Percentiles rank a stretch among this genome's conserved stretches.
Conservation (phyloP, 208 protist species). For the Porcisia hertigi region DNA sequence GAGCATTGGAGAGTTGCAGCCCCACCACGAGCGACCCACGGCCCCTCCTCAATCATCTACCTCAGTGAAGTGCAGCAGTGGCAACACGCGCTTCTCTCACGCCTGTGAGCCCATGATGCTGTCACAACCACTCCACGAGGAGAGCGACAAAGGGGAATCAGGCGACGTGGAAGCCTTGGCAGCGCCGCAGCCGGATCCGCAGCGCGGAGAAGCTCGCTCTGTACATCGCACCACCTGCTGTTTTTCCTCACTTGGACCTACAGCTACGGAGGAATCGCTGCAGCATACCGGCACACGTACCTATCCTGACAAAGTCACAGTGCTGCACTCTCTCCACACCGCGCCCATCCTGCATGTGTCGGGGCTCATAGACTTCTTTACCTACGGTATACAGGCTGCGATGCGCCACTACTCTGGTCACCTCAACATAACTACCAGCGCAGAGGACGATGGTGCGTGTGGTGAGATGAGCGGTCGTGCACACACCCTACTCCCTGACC, state of each 20-base stretch:
- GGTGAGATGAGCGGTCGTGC: neutral
- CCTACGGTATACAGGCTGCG: conserved; percentile 27
- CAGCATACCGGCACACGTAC: neutral
- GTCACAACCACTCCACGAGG: neutral
- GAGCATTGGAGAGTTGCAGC: neutral
- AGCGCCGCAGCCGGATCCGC: neutral
- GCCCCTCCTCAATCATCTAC: neutral
- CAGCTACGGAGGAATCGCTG: neutral
- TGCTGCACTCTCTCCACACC: neutral
- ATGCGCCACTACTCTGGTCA: conserved; percentile 21
- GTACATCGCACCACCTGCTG: neutral
- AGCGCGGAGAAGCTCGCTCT: neutral
- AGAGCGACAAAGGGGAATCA: neutral
- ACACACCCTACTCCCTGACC: neutral
- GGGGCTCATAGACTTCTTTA: conserved; percentile 18
- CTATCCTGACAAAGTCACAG: neutral
- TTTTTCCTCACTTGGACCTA: neutral
- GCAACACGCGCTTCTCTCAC: neutral
- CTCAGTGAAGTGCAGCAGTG: neutral
- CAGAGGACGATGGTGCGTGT: neutral
- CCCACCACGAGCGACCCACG: neutral
- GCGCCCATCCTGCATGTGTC: conserved; percentile 16
- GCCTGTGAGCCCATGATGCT: neutral
- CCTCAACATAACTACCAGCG: neutral
- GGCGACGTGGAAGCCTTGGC: neutral